These are phyloP conservation scores for Lactarius pseudohatsudake DNA, from an alignment of 768 basidiomycete genomes.

Conservation along the genomic window DNA sequence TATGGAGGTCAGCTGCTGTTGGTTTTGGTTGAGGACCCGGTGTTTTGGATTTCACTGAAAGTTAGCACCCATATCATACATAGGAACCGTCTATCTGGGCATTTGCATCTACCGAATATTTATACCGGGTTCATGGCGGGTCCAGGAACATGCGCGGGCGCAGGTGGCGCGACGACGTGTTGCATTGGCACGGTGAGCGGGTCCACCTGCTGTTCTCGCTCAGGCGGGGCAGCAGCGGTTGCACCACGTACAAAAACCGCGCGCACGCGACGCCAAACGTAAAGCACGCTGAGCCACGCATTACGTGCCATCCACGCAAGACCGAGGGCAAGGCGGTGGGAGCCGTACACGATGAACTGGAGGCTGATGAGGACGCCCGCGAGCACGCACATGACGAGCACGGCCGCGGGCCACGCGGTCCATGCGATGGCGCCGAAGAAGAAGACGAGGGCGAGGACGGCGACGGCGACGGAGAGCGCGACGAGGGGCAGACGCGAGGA, in stretches of 20 bases:
- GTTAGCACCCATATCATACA: too few species aligned
- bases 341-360: conserved; percentile 55
- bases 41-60: too few species aligned
- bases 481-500: conserved; percentile 34
- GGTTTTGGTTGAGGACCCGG: too few species aligned
- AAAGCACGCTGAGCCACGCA: background rate
- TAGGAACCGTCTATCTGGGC: too few species aligned
- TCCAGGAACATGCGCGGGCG: background rate
- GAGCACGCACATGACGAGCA: too few species aligned
- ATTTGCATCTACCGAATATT: background rate
- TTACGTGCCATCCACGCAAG: conserved; percentile 16
- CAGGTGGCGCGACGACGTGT: background rate
- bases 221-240: too few species aligned
- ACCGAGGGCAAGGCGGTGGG: conserved; percentile 16
- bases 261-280: background rate
- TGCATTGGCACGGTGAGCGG: too few species aligned
- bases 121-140: background rate
- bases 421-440: conserved; percentile 65
- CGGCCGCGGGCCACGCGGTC: conserved; percentile 61
- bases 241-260: background rate
- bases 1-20: too few species aligned
- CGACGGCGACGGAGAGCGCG: conserved; percentile 42
- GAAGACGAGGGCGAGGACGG: background rate
- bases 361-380: conserved; percentile 60
- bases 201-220: background rate